Evolutionary conservation across 371 early-diverging fungal genomes (phyloP), one percentile per base, ranked within the genome.

Genomic region (Lichtheimia corymbifera): DNA sequence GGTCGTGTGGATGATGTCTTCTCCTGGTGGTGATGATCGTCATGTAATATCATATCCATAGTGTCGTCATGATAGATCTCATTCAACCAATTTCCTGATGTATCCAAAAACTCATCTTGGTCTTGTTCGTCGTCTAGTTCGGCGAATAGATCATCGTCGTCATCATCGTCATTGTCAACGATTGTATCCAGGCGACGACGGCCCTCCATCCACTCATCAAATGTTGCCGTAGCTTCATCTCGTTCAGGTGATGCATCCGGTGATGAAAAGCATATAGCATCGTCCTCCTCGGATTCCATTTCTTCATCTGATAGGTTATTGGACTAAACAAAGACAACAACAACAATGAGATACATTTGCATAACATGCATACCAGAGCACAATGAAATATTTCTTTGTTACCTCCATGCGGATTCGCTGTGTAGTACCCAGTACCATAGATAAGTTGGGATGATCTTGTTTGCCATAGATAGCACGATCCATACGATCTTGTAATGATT

Each of bases 101-200:
- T 47, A 22, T 47, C 47, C 14, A 47, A n/a, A 11, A 47, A 47
- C 47, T 47, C 47, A 47, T 47, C 47, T 47, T n/a, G 47, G n/a
- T 47, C 35, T 35, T 35, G 35, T 35, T 35, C 35, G 11, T 35
- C 35, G 6, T 35, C 35, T 35, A 35, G 35, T 1, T 35, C 35
- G 35, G 35, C 35, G 35, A 35, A 35, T 35, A 35, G 35, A 35
- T 35, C 35, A 35, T 35, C 35, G 2, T 35, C 35, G 35, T 35
- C 11, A 11, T 11, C 35, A 35, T 35, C 2, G 35, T 35, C 11
- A 35, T 35, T 6, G 35, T 35, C 35, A 6, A 35, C 11, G 11
- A 35, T 6, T 2, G 35, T 35, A 35, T 35, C 35, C 11, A 35
- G 12, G 47, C 47, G 17, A 18, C 22, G 47, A 47, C 17, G 44